A percentile compares a stretch with the other conserved stretches of the same genome.
These are phyloP conservation scores for Limonium bicolor DNA, from an alignment of 148 eudicot species.

Conservation along the genomic window DNA sequence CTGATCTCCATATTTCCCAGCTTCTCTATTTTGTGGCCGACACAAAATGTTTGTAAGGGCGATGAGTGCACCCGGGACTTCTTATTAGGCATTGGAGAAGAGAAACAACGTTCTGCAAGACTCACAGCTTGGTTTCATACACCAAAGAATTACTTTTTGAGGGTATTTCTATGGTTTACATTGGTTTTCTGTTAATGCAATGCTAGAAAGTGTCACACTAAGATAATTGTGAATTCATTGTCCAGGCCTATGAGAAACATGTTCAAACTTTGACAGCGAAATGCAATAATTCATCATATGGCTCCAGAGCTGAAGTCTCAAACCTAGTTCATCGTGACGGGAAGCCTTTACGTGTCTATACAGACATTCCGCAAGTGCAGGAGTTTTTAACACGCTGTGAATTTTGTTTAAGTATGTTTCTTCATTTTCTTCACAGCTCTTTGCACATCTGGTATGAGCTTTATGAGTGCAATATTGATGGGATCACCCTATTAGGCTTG, in stretches of 20 bases:
- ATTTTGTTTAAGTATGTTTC: slow-evolving; percentile 54
- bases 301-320: slow-evolving; percentile 13
- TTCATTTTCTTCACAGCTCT: too few species aligned
- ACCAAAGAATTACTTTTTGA: slow-evolving; percentile 67
- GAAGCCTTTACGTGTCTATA: slow-evolving; percentile 46
- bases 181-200: not conserved
- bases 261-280: slow-evolving; percentile 34
- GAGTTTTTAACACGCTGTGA: slow-evolving; percentile 75
- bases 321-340: slow-evolving; percentile 22
- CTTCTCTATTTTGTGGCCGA: slow-evolving; percentile 86
- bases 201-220: not conserved
- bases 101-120: slow-evolving; percentile 84
- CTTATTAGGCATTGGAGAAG: slow-evolving; percentile 84
- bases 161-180: slow-evolving; percentile 19
- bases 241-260: slow-evolving; percentile 62
- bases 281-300: slow-evolving; percentile 14
- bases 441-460: too few species aligned
- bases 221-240: slow-evolving; percentile 1
- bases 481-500: too few species aligned
- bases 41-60: slow-evolving; percentile 40
- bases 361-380: slow-evolving; percentile 77
- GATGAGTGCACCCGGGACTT: slow-evolving; percentile 93
- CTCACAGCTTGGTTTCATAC: slow-evolving; percentile 98
- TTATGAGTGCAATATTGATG: too few species aligned
- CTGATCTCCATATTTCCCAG: slow-evolving; percentile 26